phyloP scores from a whole-genome alignment of 2,329 filamentous ascomycete species.

The Lomentospora prolificans region DNA sequence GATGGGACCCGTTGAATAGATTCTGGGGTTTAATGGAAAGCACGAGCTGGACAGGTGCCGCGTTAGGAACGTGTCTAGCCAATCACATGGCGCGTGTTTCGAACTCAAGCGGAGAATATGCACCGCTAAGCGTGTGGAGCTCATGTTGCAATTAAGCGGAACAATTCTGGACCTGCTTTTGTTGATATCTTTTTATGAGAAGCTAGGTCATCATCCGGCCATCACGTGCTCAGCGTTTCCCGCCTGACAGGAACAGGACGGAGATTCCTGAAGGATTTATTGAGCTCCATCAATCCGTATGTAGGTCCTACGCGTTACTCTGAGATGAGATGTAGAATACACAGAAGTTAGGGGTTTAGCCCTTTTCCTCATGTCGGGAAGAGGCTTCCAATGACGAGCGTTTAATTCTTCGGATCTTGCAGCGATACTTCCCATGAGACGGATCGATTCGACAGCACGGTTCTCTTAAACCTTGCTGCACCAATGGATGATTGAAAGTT shows the following conservation, averaged over 20 bases:
- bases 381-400: no score
- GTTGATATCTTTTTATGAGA: neutral
- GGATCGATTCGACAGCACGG: neutral
- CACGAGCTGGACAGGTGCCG: conserved; percentile 2
- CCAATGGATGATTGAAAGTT: neutral
- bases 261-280: no score
- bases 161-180: neutral
- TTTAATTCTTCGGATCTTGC: neutral
- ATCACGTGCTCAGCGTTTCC: no score
- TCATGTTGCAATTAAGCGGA: neutral
- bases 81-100: neutral
- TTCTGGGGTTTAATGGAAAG: conserved; percentile 4
- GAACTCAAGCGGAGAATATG: neutral
- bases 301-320: no score
- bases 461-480: neutral
- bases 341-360: no score
- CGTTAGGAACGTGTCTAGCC: neutral
- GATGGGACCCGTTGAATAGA: neutral
- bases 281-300: no score
- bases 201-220: no score
- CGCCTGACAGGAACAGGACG: no score
- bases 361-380: no score
- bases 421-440: neutral
- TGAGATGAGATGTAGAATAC: no score
- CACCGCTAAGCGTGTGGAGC: neutral